Base-by-base conservation (phyloP, 768 basidiomycete species). In the Tulasnella sp. region DNA sequence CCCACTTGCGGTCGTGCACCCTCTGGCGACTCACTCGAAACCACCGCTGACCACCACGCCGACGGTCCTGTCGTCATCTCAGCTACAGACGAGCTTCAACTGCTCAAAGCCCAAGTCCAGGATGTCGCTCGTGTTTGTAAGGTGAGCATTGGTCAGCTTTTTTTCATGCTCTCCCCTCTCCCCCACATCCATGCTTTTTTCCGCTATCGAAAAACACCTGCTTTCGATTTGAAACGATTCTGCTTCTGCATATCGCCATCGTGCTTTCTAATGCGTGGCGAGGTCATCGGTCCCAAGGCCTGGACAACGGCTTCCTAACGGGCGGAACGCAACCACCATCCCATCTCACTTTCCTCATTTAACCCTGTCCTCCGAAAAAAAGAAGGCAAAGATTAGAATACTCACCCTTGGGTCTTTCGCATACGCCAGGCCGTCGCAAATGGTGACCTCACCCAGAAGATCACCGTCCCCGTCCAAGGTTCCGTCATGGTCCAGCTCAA, bases 61-160 rank as follows among this genome's bases (percentile, higher is more conserved):
- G 42, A 17, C 25, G 29, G 39, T 3, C 88, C 89, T 82, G 86
- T 86, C 78, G 88, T 88, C 70, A 86, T 90, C 86, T 89, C 87
- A 76, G 89, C 89, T n/a, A 88, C 90, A 15, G 89, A 93, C 82
- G 93, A 95, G 83, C 86, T 94, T 40, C 88, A 87, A 79, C 82
- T 93, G 42, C 87, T 95, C 77, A 93, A 93, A 82, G 91, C 92
- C 29, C 93, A 94, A 83, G 92, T 94, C 0, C 91, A 93, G 84
- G 86, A 93, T 79, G 91, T 93, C 67, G 91, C 91, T 25, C 85
- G 91, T 38, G 92, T 93, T 40, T 93, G 92, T 82, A 91, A 91
- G 80, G 83, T 83, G 67, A 49, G 81, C 78, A 4, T n/a, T n/a
- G n/a, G 31, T 70, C 68, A 17, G 19, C 7, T 52, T 72, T 25